Evolutionary conservation across 192 early-diverging fungal genomes (phyloP).

Genomic region (Spinellus fusiger): DNA sequence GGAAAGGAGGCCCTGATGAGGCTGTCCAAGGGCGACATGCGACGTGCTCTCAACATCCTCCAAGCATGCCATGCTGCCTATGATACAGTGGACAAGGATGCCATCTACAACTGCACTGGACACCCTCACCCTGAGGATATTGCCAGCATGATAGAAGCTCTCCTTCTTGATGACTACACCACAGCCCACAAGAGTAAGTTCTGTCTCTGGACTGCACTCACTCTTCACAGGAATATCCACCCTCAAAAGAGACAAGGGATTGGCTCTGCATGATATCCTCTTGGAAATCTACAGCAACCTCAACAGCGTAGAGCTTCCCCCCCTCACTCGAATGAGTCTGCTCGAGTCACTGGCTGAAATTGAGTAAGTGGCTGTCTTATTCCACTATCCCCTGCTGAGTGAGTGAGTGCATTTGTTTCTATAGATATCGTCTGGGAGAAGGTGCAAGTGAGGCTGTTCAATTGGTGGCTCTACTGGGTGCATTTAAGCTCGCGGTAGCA

Average conservation of each 20-base stretch:
- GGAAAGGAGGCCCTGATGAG: constrained; percentile 77
- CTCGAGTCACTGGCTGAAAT: constrained; percentile 83
- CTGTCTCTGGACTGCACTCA: background rate
- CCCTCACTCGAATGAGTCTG: constrained; percentile 58
- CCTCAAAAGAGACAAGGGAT: constrained; percentile 78
- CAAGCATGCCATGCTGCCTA: constrained; percentile 91
- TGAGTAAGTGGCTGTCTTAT: constrained; percentile 54
- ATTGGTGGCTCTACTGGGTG: constrained; percentile 79
- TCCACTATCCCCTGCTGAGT: no score
- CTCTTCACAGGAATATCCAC: constrained; percentile 55
- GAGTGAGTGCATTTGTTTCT: no score
- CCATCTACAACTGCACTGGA: constrained; percentile 90
- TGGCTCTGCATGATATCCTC: constrained; percentile 89
- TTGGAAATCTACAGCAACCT: constrained; percentile 68
- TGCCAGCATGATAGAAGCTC: constrained; percentile 63
- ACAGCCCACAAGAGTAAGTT: constrained; percentile 57
- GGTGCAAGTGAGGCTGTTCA: constrained; percentile 88
- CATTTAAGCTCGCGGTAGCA: constrained; percentile 80
- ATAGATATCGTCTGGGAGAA: constrained; percentile 72
- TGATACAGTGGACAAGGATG: constrained; percentile 63
- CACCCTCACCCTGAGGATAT: constrained; percentile 87
- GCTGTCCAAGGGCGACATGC: constrained; percentile 95
- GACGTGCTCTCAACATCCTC: constrained; percentile 90
- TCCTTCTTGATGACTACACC: constrained; percentile 84
- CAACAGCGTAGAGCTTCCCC: constrained; percentile 67